These are phyloP conservation scores for Magnaporthiopsis poae DNA, from an alignment of 2,329 filamentous ascomycete genomes.

Conservation along the genomic window DNA sequence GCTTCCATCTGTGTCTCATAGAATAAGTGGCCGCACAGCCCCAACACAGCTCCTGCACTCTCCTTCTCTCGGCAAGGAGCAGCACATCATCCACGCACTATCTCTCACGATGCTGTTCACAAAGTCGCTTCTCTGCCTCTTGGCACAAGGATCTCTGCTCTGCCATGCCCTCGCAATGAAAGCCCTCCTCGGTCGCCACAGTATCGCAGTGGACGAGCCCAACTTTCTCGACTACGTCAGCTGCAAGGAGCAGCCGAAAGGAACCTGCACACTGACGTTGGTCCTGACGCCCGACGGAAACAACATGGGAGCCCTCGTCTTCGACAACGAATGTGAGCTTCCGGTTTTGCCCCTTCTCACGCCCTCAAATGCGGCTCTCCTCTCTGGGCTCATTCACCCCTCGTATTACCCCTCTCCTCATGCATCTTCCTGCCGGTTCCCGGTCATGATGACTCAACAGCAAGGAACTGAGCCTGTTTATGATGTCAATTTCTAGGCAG, in stretches of 20 bases:
- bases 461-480: neutral
- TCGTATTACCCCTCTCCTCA: neutral
- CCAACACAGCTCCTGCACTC: neutral
- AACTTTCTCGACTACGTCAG: constrained; percentile 6
- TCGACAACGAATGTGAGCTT: constrained; percentile 2
- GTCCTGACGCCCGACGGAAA: neutral
- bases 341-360: neutral
- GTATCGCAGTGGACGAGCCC: neutral
- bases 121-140: neutral
- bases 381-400: neutral
- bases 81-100: neutral
- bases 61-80: neutral
- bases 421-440: neutral
- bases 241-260: constrained; percentile 1
- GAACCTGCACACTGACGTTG: constrained; percentile 2
- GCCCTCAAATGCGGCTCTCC: no score
- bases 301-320: constrained; percentile 4
- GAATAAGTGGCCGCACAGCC: neutral
- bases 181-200: neutral
- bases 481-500: neutral
- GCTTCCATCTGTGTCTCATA: neutral
- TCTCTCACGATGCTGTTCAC: neutral
- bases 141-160: neutral
- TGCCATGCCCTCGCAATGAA: neutral
- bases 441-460: neutral